phyloP scores from a whole-genome alignment of 257 asterid genomes.

The Leptodermis oblonga region DNA sequence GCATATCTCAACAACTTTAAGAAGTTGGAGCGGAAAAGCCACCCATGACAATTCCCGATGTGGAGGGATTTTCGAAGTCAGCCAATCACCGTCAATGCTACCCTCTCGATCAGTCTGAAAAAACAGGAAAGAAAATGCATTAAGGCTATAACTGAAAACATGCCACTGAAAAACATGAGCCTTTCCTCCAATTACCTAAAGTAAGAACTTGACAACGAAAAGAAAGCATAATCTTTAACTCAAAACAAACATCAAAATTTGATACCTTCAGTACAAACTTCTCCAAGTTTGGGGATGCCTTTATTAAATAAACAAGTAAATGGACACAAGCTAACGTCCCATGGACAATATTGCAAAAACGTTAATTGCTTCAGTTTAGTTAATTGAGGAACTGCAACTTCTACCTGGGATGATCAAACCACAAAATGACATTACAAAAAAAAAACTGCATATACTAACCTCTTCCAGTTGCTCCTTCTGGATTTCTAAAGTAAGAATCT shows the following conservation, averaged over 20 bases:
- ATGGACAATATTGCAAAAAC: background rate
- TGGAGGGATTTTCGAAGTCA: no score
- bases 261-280: background rate
- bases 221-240: background rate
- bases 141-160: no score
- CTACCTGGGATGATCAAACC: background rate
- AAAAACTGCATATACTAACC: background rate
- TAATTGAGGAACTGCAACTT: background rate
- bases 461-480: background rate
- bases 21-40: background rate
- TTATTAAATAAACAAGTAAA: slow-evolving; percentile 1
- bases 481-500: background rate
- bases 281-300: slow-evolving; percentile 7
- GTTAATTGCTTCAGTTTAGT: background rate
- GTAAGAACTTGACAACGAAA: background rate
- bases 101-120: no score
- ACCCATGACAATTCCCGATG: no score
- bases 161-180: no score
- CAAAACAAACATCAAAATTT: no score
- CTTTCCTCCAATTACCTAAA: no score
- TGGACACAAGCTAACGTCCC: background rate
- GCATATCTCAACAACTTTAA: slow-evolving; percentile 1
- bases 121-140: no score
- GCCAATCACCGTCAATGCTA: no score
- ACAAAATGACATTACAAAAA: background rate